Evolutionary conservation across 2,329 filamentous ascomycete species (phyloP), one percentile per base, ranked within the genome.

Genomic region (Truncatella angustata): DNA sequence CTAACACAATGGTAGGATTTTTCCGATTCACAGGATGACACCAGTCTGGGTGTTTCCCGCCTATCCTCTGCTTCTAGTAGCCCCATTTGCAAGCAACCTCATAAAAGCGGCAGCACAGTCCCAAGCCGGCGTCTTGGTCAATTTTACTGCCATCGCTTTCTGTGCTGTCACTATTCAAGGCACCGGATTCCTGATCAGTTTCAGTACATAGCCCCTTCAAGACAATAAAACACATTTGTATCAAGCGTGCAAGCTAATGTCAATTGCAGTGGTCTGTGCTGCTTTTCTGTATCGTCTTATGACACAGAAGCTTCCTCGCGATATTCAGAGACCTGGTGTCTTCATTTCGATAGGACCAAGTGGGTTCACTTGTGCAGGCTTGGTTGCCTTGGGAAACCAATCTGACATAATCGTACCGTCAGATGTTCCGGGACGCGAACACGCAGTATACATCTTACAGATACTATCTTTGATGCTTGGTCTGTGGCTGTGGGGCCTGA

Each of bases 41-140:
- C 90, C 90, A 0, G 84, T 91, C 16, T 94, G 90, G 90, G 91
- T 93, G 50, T 94, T 94, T 58, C 90, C 90, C 0, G 89, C 87
- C 1, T 95, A 95, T 58, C 89, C 90, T 0, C 76, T 94, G 20
- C 79, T 95, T 3, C 81, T 94, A 7, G 83, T 87, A 20, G 90
- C 87, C 0, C 87, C 90, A 0, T 84, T 91, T 59, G 90, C 87
- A 14, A 79, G 80, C 16, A 83, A 75, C 45, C 70, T 83, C 26
- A 77, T 83, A 54, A 62, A 67, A 40, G 70, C 74, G 6, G 71
- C 73, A 7, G 58, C 61, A 6, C 54, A 56, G 16, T 60, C 62
- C 3, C 57, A 60, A 5, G 60, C 58, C 6, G 59, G 60, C 4
- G 53, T 60, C 5, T 46, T 49, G 2, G 69, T 77, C 4, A 73